Conservation (phyloP, 106 monocot species). For the Dendrobium nobile region DNA sequence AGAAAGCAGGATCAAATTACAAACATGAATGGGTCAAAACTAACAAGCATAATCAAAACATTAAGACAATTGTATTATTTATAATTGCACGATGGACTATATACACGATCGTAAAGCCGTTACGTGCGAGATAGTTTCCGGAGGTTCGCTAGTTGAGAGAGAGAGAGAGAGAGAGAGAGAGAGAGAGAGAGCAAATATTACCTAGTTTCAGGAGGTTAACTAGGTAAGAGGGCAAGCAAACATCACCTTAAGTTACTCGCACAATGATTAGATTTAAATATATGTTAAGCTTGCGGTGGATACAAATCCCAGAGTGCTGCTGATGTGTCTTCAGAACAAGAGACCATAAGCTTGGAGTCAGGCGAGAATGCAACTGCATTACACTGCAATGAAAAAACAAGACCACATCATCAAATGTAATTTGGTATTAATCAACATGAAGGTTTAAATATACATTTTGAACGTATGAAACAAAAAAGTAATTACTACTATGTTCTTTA, state of each 20-base stretch:
- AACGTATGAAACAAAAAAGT: background rate
- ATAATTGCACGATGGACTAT: background rate
- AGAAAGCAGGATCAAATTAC: too few species aligned
- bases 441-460: background rate
- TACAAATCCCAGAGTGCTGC: constrained; percentile 94
- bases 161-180: background rate
- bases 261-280: background rate
- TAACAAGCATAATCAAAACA: background rate
- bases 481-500: background rate
- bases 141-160: too few species aligned
- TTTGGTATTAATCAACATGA: background rate
- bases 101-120: background rate
- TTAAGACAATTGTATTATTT: background rate
- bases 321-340: constrained; percentile 80
- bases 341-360: constrained; percentile 74
- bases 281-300: constrained; percentile 22
- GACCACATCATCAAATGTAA: background rate
- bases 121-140: too few species aligned
- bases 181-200: background rate
- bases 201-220: too few species aligned
- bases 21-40: too few species aligned
- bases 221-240: background rate
- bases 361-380: constrained; percentile 72
- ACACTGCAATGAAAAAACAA: constrained; percentile 37
- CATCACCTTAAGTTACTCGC: background rate